Base-by-base conservation (phyloP, 129 eudicot species). In the Daucus carota region DNA sequence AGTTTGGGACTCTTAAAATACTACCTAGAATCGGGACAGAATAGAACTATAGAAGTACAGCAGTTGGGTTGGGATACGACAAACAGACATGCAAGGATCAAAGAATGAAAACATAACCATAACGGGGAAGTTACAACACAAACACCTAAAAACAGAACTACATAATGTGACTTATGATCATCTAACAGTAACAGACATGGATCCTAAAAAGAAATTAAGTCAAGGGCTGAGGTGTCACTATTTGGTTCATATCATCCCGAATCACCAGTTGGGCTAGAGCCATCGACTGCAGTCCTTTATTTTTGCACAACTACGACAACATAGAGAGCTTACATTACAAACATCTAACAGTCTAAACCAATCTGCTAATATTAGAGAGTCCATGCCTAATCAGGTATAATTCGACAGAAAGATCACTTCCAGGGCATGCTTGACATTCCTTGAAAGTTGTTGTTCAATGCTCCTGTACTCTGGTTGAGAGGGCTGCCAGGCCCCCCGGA, bases 401-500 rank as follows among this genome's bases (percentile, higher is more conserved):
- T 22, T 11, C 4, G 28, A 17, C 5, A 52, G 34, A 78, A 52
- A 34, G 73, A 59, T 86, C 82, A 92, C 83, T 89, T 92, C 97
- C 97, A 92, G 52, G 97, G 97, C 86, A 92, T 86, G 82, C 83
- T 79, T 44, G 89, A 85, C 93, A 92, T 88, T 77, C 83, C 84
- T 32, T 83, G 90, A 32, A 85, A 90, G 82, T 85, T 84, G 71
- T 79, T 84, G 57, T 79, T 80, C 73, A 75, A 77, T 41, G 81
- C 83, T 47, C 84, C 88, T 0, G 84, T 72, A 59, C 91, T 87
- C 77, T 78, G 89, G 81, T 88, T 85, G 75, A 86, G 66, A 3
- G 98, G 96, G 52, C 97, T 92, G 20, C 87, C 89, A 6, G 86
- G 71, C 48, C 93, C 96, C 17, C 96, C 98, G 7, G 98, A 92